Percentiles rank a stretch among this genome's conserved stretches.
phyloP scores from a whole-genome alignment of 2,329 filamentous ascomycete genomes.

The Alternaria dauci region DNA sequence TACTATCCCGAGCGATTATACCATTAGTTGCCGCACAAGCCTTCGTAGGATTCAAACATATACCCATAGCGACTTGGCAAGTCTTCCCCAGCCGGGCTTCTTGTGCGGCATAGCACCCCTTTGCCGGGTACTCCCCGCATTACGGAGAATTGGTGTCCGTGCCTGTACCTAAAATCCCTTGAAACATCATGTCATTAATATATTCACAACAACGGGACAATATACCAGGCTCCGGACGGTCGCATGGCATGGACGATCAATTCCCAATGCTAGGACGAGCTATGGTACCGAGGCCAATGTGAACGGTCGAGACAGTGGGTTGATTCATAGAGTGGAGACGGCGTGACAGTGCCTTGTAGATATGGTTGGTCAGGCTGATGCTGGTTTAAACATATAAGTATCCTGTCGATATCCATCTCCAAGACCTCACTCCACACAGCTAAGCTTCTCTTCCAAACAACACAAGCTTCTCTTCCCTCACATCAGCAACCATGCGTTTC shows the following conservation, averaged over 20 bases:
- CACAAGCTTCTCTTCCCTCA: conserved; percentile 5
- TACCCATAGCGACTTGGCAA: neutral
- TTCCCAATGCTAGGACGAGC: conserved; percentile 9
- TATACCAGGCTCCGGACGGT: conserved; percentile 7
- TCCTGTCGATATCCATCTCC: neutral
- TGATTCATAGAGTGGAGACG: neutral
- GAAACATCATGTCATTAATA: conserved; percentile 20
- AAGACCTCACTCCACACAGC: neutral
- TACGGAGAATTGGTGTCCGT: conserved; percentile 17
- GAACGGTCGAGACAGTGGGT: neutral
- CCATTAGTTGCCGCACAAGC: neutral
- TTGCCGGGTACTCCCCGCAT: conserved; percentile 12
- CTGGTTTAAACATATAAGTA: conserved; percentile 13
- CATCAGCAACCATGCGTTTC: conserved; percentile 17
- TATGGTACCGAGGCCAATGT: neutral
- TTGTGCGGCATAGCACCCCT: neutral
- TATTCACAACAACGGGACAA: conserved; percentile 16
- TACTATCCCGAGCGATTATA: neutral
- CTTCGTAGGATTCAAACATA: conserved; percentile 10
- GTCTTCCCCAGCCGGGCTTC: conserved; percentile 1
- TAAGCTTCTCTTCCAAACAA: conserved; percentile 1
- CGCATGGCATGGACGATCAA: conserved; percentile 9
- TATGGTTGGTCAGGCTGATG: neutral
- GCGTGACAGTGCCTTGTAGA: neutral
- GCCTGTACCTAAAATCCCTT: conserved; percentile 5